A percentile compares a stretch with the other conserved stretches of the same genome.
These are phyloP conservation scores for Hippophae gyantsensis DNA, from an alignment of 306 rosid genomes.

Conservation along the genomic window DNA sequence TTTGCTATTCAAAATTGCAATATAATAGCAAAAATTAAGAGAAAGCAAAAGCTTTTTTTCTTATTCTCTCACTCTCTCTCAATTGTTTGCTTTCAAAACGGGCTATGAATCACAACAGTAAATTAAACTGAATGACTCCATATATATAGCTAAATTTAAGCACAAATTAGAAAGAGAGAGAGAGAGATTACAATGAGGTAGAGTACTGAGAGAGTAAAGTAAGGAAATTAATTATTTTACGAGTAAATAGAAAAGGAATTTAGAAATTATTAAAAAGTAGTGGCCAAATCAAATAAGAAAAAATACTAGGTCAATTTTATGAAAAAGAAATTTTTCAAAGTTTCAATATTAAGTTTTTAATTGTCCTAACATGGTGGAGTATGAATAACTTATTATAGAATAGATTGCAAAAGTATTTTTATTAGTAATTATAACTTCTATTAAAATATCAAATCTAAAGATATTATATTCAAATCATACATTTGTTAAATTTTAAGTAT, in stretches of 20 bases:
- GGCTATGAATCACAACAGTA: slow-evolving; percentile 38
- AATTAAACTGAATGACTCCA: slow-evolving; percentile 18
- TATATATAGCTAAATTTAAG: slow-evolving; percentile 14
- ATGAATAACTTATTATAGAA: too few species aligned
- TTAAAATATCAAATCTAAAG: too few species aligned
- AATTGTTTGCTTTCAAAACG: slow-evolving; percentile 27
- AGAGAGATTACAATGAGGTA: slow-evolving; percentile 38
- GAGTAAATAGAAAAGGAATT: slow-evolving; percentile 7
- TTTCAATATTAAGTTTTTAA: too few species aligned
- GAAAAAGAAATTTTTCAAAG: too few species aligned
- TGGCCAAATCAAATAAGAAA: slow-evolving; percentile 22
- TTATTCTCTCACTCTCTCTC: slow-evolving; percentile 12
- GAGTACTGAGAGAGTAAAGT: slow-evolving; percentile 9
- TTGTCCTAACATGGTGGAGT: too few species aligned
- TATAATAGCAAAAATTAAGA: not conserved
- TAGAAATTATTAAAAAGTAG: slow-evolving; percentile 19
- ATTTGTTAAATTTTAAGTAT: too few species aligned
- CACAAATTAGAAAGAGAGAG: slow-evolving; percentile 6
- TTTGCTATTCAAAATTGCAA: slow-evolving; percentile 15
- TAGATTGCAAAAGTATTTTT: too few species aligned
- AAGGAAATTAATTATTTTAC: not conserved
- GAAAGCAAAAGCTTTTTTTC: slow-evolving; percentile 28
- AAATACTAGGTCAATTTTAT: too few species aligned
- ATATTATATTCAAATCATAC: too few species aligned
- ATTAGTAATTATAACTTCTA: too few species aligned